Percentiles rank a stretch among this genome's conserved stretches.
phyloP scores from a whole-genome alignment of 805 yeast species.

The Monosporozyma yasuniensis region DNA sequence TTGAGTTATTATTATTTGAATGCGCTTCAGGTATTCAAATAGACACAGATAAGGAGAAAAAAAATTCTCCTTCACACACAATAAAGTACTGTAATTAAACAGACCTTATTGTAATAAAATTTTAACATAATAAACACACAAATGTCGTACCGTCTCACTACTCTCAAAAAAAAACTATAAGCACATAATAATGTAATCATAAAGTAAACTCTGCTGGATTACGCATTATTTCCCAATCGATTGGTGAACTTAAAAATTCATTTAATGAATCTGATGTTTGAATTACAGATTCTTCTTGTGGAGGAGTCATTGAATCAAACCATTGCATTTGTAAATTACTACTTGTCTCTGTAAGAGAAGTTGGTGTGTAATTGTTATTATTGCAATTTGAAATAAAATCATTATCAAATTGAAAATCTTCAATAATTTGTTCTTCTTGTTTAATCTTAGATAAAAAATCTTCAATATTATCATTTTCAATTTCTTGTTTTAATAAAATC shows the following conservation, averaged over 20 bases:
- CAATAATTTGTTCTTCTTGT: not conserved
- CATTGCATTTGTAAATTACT: constrained; percentile 3
- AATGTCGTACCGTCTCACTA: too few relatives aligned
- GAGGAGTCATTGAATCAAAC: constrained; percentile 3
- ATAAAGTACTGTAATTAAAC: not conserved
- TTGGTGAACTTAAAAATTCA: not conserved
- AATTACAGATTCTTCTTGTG: not conserved
- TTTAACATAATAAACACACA: not conserved
- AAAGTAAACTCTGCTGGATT: constrained; percentile 3
- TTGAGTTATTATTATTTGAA: constrained; percentile 24
- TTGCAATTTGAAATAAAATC: not conserved
- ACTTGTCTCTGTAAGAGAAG: not conserved
- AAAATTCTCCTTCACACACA: not conserved
- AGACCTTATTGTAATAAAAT: not conserved
- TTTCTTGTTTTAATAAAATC: not conserved
- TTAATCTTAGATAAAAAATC: not conserved
- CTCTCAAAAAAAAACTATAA: too few relatives aligned
- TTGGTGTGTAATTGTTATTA: not conserved
- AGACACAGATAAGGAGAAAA: not conserved
- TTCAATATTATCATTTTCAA: not conserved
- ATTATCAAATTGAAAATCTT: not conserved
- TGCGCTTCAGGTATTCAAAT: constrained; percentile 27
- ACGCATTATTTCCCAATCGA: constrained; percentile 3
- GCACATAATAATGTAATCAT: not conserved
- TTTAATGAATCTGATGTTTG: not conserved